A percentile compares a stretch with the other conserved stretches of the same genome.
Evolutionary conservation across 2,329 filamentous ascomycete genomes (phyloP).

Genomic region (Sporothrix pallida): DNA sequence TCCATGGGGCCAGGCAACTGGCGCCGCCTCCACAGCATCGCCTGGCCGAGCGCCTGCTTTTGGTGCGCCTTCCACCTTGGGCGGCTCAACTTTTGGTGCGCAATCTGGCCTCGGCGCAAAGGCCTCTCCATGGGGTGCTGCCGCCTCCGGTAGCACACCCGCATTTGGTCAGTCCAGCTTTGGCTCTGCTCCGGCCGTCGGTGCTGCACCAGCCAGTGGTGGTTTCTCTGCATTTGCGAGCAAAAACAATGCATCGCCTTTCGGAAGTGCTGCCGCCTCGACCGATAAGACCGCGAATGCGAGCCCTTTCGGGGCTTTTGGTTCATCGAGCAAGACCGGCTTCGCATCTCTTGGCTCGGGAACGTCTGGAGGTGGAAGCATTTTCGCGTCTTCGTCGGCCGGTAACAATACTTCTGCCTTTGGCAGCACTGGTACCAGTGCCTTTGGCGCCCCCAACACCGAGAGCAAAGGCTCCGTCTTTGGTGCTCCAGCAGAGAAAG

Average conservation of each 20-base stretch:
- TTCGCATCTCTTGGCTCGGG: constrained; percentile 57
- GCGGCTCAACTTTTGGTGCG: constrained; percentile 47
- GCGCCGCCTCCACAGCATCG: constrained; percentile 38
- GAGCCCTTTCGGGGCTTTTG: constrained; percentile 39
- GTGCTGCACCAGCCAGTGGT: constrained; percentile 40
- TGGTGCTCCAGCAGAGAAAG: constrained; percentile 49
- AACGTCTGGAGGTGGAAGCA: constrained; percentile 45
- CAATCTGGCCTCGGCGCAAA: constrained; percentile 45
- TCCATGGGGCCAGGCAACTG: constrained; percentile 51
- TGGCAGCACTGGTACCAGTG: constrained; percentile 36
- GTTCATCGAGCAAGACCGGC: constrained; percentile 46
- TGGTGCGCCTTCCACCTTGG: constrained; percentile 48
- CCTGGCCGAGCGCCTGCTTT: constrained; percentile 54
- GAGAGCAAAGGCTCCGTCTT: constrained; percentile 50
- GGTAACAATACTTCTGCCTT: constrained; percentile 45
- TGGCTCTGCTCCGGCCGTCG: constrained; percentile 46
- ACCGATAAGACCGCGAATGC: constrained; percentile 32
- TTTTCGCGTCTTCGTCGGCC: constrained; percentile 47
- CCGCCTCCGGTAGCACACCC: constrained; percentile 43
- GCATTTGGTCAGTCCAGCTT: constrained; percentile 64
- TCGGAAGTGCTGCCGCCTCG: constrained; percentile 41
- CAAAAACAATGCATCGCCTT: constrained; percentile 35
- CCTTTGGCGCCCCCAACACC: constrained; percentile 37
- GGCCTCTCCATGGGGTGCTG: constrained; percentile 42
- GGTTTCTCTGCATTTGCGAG: constrained; percentile 40